These are phyloP conservation scores for Ceratocystiopsis sp. DNA, from an alignment of 2,329 filamentous ascomycete genomes.

Conservation along the genomic window DNA sequence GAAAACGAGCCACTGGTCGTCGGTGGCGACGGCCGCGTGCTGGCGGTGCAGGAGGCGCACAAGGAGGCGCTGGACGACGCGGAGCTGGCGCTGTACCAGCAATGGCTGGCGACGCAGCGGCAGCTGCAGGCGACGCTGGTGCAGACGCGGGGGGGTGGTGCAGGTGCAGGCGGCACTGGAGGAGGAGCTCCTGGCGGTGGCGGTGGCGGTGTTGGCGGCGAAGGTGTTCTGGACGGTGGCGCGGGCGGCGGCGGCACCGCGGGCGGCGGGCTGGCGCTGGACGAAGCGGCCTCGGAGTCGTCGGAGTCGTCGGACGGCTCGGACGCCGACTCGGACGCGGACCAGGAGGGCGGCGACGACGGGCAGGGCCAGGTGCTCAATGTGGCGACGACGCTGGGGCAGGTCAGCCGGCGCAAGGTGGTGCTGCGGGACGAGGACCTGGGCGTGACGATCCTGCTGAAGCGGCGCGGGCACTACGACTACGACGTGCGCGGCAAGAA, in stretches of 20 bases:
- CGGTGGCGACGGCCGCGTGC: constrained; percentile 42
- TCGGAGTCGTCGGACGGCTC: constrained; percentile 74
- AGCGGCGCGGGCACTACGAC: constrained; percentile 81
- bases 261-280: not conserved
- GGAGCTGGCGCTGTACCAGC: constrained; percentile 71
- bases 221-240: not conserved
- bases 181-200: not conserved
- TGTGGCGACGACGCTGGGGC: constrained; percentile 67
- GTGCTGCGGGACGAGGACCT: constrained; percentile 79
- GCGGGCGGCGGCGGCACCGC: not conserved
- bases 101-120: constrained; percentile 76
- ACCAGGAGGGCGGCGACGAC: constrained; percentile 76
- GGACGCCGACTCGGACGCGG: constrained; percentile 72
- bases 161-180: not conserved
- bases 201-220: not conserved
- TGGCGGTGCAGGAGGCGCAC: constrained; percentile 44
- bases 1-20: too few relatives aligned
- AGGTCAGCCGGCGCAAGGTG: constrained; percentile 70
- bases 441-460: constrained; percentile 77
- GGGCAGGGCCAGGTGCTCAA: constrained; percentile 87
- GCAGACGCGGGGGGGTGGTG: constrained; percentile 28
- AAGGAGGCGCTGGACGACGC: constrained; percentile 53
- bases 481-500: constrained; percentile 85
- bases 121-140: constrained; percentile 68
- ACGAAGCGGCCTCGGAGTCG: constrained; percentile 60